Base-by-base conservation (phyloP, 192 early-diverging fungal species). In the Helicostylum pulchrum region DNA sequence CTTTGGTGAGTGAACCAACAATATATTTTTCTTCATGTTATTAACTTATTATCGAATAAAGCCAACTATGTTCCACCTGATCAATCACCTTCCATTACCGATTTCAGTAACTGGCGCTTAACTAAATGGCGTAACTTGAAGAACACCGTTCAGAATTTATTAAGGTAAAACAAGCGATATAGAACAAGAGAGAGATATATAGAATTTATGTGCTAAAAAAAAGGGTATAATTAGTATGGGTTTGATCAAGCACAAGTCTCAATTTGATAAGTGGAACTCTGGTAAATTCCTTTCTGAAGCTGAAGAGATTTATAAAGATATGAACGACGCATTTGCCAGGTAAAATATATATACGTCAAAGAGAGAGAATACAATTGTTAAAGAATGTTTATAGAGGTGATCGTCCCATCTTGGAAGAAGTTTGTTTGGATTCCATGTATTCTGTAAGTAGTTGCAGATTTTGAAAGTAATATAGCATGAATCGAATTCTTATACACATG, bases 311-410 rank as follows among this genome's bases (percentile, higher is more conserved):
- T 86, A 86, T 65, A 78, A 78, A 32, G 67, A 71, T 53, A 87
- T 89, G 87, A 89, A 89, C 57, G 83, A 86, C 61, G 83, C 85
- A 2, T 89, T 82, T 70, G 86, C 87, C 17, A 62, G 69, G 73
- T 74, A 53, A n/a, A 32, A 15, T 51, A 32, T 17, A 6, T n/a
- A 1, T 8, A 0, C 23, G n/a, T 26, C 15, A 26, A 31, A 56
- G 42, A 17, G 0, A 9, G 5, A 45, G 17, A 34, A 36, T 1
- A 36, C 15, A 32, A 8, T 1, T 43, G 20, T 34, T 19, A 5
- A 46, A 11, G 21, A 0, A 32, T 34, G 9, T 19, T 43, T 19
- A 56, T 39, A 79, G 78, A 66, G 87, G 87, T 48, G 85, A 87
- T 66, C 68, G 80, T 23, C 63, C 66, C 26, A 69, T 78, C 9